Evolutionary conservation across 768 basidiomycete species (phyloP).

Genomic region (Lentinula sp.): DNA sequence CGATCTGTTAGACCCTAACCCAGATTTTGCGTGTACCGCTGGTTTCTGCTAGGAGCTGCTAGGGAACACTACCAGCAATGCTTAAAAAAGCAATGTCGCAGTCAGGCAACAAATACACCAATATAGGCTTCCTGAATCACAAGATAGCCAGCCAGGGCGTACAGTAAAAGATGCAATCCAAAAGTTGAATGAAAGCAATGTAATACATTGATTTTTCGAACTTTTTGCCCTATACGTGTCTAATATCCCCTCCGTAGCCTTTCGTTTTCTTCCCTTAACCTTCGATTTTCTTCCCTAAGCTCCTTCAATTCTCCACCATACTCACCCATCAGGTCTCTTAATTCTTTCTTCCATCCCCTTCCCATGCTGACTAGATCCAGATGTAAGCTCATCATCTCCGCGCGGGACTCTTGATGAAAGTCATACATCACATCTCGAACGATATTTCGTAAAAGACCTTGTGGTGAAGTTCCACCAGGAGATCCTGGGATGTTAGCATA

Average conservation of each 20-base stretch:
- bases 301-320: constrained; percentile 3
- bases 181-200: too few species aligned
- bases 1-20: too few species aligned
- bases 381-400: constrained; percentile 73
- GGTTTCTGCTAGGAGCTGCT: too few species aligned
- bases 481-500: constrained; percentile 23
- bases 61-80: too few species aligned
- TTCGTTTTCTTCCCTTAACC: constrained; percentile 10
- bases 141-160: too few species aligned
- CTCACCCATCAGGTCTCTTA: constrained; percentile 1
- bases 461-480: constrained; percentile 28
- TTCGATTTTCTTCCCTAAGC: constrained; percentile 9
- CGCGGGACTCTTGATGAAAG: constrained; percentile 60
- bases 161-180: too few species aligned
- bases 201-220: too few species aligned
- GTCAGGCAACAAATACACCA: too few species aligned
- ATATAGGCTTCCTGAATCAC: too few species aligned
- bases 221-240: not conserved
- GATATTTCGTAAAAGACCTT: constrained; percentile 58
- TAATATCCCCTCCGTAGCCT: constrained; percentile 8
- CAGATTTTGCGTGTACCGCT: too few species aligned
- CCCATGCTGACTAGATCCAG: constrained; percentile 55
- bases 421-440: constrained; percentile 72
- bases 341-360: constrained; percentile 7
- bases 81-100: too few species aligned